Evolutionary conservation across 768 basidiomycete species (phyloP).

Genomic region (Lactifluus echinatus): DNA sequence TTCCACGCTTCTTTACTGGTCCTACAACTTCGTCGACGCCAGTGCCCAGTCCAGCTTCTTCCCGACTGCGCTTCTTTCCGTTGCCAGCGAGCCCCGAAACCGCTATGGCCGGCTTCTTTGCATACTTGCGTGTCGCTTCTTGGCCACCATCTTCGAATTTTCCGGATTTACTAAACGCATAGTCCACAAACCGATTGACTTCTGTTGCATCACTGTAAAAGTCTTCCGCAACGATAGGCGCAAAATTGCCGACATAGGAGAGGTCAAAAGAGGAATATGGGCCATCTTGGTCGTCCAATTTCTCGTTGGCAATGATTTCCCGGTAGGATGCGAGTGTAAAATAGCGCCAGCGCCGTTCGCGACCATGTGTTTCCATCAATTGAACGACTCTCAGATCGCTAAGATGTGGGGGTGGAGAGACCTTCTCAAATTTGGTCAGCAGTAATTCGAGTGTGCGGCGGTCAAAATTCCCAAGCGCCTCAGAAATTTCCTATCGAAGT

Average conservation of each 20-base stretch:
- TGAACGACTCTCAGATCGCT: slow-evolving; percentile 60
- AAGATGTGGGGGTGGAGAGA: slow-evolving; percentile 59
- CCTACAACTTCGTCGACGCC: background rate
- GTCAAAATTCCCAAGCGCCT: slow-evolving; percentile 60
- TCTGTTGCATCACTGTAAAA: slow-evolving; percentile 46
- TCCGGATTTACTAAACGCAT: slow-evolving; percentile 30
- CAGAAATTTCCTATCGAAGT: slow-evolving; percentile 48
- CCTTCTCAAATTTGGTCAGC: slow-evolving; percentile 57
- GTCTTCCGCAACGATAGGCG: slow-evolving; percentile 31
- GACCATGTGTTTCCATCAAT: slow-evolving; percentile 72
- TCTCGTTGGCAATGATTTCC: slow-evolving; percentile 52
- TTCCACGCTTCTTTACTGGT: slow-evolving; percentile 32
- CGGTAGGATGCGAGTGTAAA: slow-evolving; percentile 68
- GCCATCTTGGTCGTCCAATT: slow-evolving; percentile 44
- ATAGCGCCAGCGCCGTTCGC: slow-evolving; percentile 82
- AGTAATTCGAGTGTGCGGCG: slow-evolving; percentile 78
- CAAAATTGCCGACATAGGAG: slow-evolving; percentile 46
- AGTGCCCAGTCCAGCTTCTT: slow-evolving; percentile 22
- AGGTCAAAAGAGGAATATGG: slow-evolving; percentile 41
- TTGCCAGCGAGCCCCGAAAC: slow-evolving; percentile 25
- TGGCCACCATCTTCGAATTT: background rate
- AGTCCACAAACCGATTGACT: slow-evolving; percentile 41
- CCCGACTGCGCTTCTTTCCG: slow-evolving; percentile 29
- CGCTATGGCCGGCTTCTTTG: slow-evolving; percentile 13
- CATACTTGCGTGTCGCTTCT: slow-evolving; percentile 18